Evolutionary conservation across 1,284 basidiomycete genomes (phyloP), one percentile per base, ranked within the genome.

Genomic region (Microbotryomycetes sp.): DNA sequence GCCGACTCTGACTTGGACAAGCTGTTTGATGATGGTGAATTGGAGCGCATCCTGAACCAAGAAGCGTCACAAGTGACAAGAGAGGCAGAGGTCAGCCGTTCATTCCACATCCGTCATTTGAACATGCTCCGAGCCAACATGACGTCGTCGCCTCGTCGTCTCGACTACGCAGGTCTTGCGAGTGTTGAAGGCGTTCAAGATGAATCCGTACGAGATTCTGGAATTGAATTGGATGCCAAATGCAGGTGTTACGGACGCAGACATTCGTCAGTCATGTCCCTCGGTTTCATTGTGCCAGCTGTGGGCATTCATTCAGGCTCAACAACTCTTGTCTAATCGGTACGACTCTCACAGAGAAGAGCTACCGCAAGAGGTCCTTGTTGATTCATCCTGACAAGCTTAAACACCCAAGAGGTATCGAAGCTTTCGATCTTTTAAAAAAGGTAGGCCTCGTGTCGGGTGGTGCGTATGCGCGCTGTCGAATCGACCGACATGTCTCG

Each of bases 361-460:
- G 77, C 56, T 82, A 80, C 67, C 76, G 81, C 60, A 80, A 79
- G 71, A 81, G 80, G 70, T 80, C 79, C 19, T 74, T 82, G 62
- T 70, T 82, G 71, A 81, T 82, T 56, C 81, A 82, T 69, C 81
- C 81, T 16, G 81, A 82, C 73, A 82, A 82, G 74, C 80, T 80
- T 68, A 66, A 81, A 71, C 79, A 81, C 71, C 78, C 78, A 36
- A 67, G 79, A n/a, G 81, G 80, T 0, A 69, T 74, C 50, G 74
- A 81, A 74, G 81, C 81, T 26, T 82, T 82, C 71, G 80, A 81
- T 67, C 73, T 80, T 65, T 74, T 82, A 57, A 82, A 82, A 71
- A 81, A 82, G 75, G 80, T 77, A n/a, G n/a, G n/a, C n/a, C n/a
- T n/a, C n/a, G n/a, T n/a, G n/a, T n/a, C n/a, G n/a, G n/a, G n/a